Percentiles rank a stretch among this genome's conserved stretches.
phyloP scores from a whole-genome alignment of 345 rosid species.

The Brassica incana region DNA sequence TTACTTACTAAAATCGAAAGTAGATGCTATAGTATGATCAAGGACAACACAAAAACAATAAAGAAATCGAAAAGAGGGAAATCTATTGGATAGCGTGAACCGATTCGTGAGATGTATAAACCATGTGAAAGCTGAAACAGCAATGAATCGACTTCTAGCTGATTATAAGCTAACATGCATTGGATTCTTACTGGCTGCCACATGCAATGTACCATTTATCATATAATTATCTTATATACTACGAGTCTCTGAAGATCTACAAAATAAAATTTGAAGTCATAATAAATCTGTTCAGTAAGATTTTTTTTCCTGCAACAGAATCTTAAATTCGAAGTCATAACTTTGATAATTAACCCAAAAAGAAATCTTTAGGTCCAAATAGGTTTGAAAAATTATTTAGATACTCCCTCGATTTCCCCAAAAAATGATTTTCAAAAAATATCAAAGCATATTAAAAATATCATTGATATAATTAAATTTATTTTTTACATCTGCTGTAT shows the following conservation, averaged over 20 bases:
- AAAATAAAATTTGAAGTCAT: not conserved
- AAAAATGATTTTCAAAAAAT: too few species aligned
- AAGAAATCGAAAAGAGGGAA: not conserved
- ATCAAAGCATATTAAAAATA: too few species aligned
- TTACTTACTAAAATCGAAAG: not conserved
- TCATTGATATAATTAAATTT: too few species aligned
- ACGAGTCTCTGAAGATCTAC: constrained; percentile 6
- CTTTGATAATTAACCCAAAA: not conserved
- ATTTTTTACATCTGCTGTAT: too few species aligned
- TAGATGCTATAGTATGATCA: constrained; percentile 7
- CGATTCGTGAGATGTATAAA: constrained; percentile 36
- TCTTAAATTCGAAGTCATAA: not conserved
- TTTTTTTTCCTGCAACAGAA: not conserved
- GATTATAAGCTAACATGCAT: constrained; percentile 8
- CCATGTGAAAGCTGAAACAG: constrained; percentile 34
- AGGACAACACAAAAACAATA: not conserved
- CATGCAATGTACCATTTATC: constrained; percentile 30
- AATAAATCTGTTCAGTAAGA: not conserved
- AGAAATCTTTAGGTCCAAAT: constrained; percentile 22
- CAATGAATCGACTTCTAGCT: constrained; percentile 25
- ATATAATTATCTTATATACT: not conserved
- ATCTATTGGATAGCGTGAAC: constrained; percentile 37
- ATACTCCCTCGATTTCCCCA: not conserved
- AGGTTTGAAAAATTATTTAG: not conserved
- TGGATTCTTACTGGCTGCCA: constrained; percentile 35